phyloP scores from a whole-genome alignment of 1,139 yeast species.

The Blastobotrys petasosporus region DNA sequence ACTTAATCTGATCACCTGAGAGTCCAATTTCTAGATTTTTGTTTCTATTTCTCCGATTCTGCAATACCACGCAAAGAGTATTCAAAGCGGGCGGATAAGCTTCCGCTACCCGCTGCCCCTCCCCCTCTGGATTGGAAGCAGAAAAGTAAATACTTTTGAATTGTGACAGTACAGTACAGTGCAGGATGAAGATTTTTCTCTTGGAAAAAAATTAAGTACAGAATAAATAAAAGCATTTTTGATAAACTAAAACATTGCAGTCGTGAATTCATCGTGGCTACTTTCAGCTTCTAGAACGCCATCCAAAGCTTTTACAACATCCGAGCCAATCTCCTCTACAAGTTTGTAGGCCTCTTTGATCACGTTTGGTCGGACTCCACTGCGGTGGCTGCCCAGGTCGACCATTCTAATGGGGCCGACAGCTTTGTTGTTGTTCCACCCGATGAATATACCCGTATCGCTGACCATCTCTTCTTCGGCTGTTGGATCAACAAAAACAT shows the following conservation, averaged over 20 bases:
- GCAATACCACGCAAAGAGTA: too few species aligned
- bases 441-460: constrained; percentile 70
- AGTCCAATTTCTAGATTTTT: too few species aligned
- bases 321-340: constrained; percentile 19
- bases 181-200: too few species aligned
- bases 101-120: too few species aligned
- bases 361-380: constrained; percentile 27
- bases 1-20: too few species aligned
- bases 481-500: constrained; percentile 73
- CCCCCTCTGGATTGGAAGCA: too few species aligned
- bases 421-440: constrained; percentile 61
- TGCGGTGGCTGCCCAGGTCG: constrained; percentile 16
- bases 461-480: constrained; percentile 79
- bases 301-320: constrained; percentile 21
- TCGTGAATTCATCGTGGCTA: constrained; percentile 10
- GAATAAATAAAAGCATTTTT: neutral
- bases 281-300: constrained; percentile 11
- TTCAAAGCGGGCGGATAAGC: too few species aligned
- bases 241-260: constrained; percentile 6
- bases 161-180: too few species aligned
- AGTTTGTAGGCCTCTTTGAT: constrained; percentile 31
- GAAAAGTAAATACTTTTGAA: too few species aligned
- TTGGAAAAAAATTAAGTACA: too few species aligned
- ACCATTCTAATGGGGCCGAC: constrained; percentile 39
- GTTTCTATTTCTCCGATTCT: too few species aligned